Evolutionary conservation across 2,329 filamentous ascomycete genomes (phyloP).

Genomic region (Cordyceps tenuipes): DNA sequence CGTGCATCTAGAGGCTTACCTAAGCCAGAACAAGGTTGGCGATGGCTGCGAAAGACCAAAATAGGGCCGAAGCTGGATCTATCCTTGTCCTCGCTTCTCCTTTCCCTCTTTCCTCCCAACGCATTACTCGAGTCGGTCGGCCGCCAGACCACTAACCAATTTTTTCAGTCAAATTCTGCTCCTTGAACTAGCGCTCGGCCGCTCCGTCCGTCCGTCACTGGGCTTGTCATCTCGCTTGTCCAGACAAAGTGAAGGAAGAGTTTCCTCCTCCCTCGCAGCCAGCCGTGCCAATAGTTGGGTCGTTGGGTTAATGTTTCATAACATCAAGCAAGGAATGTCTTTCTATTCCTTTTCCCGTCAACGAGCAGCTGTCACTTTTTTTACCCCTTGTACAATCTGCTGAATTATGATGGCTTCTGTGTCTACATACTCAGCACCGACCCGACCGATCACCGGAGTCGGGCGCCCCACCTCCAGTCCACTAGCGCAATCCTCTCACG

Average conservation of each 20-base stretch:
- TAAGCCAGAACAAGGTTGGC: not conserved
- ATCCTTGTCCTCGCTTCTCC: not conserved
- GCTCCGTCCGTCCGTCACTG: no score
- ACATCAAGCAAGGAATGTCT: no score
- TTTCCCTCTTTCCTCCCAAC: not conserved
- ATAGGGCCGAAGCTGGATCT: not conserved
- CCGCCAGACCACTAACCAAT: no score
- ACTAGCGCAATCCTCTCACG: not conserved
- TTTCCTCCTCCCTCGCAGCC: no score
- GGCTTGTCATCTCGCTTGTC: not conserved
- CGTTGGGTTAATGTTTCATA: no score
- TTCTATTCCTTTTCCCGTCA: no score
- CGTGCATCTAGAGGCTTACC: not conserved
- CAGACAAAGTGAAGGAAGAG: not conserved
- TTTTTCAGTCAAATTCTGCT: no score
- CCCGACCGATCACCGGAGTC: constrained; percentile 2
- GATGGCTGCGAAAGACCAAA: not conserved
- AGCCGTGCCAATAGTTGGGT: not conserved
- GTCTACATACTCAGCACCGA: not conserved
- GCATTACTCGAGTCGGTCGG: not conserved
- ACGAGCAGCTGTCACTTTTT: no score
- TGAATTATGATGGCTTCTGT: not conserved
- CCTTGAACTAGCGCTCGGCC: no score
- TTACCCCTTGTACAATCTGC: no score
- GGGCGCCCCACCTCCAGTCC: not conserved